Conservation (phyloP, 2,329 filamentous ascomycete genomes). For the Chalaropsis thielavioides region DNA sequence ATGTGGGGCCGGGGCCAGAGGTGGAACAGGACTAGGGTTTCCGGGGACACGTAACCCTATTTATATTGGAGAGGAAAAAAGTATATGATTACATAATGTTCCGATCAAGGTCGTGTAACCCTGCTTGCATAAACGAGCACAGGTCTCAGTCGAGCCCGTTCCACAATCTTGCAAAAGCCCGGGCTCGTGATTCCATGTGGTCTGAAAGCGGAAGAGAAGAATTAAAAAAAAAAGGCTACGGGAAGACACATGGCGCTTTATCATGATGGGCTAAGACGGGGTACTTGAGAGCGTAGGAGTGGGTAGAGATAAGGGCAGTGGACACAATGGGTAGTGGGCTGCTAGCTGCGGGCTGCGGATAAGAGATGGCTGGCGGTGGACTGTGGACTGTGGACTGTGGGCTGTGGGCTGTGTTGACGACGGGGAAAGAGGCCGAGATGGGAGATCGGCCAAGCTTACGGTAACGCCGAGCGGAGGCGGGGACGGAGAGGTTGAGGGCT, state of each 20-base stretch:
- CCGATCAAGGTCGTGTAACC: neutral
- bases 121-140: neutral
- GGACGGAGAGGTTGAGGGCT: no score
- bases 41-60: neutral
- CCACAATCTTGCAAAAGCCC: neutral
- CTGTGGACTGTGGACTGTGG: no score
- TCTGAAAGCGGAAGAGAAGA: neutral
- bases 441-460: no score
- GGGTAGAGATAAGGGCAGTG: no score
- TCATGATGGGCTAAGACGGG: neutral
- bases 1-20: slow-evolving; percentile 7
- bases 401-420: no score
- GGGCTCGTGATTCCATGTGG: neutral
- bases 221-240: neutral
- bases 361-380: no score
- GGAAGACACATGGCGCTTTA: neutral
- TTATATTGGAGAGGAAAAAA: neutral
- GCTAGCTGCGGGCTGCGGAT: no score
- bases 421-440: no score
- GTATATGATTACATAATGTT: neutral
- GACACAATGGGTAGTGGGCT: no score
- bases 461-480: no score
- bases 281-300: neutral
- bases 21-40: neutral
- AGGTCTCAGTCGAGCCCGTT: neutral